Conservation (phyloP, 306 rosid species). For the Crataegus laevigata region DNA sequence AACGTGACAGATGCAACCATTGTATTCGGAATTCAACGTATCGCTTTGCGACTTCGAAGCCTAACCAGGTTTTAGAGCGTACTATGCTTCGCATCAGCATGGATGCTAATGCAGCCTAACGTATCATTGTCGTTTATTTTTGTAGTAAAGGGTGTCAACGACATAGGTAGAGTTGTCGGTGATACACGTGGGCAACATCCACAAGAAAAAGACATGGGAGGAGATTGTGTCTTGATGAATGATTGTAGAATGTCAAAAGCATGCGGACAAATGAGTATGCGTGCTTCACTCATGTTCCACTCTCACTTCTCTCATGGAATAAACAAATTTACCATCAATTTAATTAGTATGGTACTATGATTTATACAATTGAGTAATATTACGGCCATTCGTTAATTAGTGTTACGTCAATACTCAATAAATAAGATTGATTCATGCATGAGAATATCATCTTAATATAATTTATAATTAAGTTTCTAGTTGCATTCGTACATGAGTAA, state of each 20-base stretch:
- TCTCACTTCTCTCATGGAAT: neutral
- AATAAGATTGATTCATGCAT: too few species aligned
- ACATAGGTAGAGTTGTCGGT: slow-evolving; percentile 35
- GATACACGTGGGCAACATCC: slow-evolving; percentile 47
- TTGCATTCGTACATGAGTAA: too few species aligned
- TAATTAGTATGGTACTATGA: neutral
- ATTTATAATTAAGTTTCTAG: too few species aligned
- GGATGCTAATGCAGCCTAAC: neutral
- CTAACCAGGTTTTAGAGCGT: neutral
- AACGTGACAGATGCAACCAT: slow-evolving; percentile 6
- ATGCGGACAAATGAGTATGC: slow-evolving; percentile 47
- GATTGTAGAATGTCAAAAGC: slow-evolving; percentile 43
- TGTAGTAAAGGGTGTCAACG: neutral
- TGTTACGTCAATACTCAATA: too few species aligned
- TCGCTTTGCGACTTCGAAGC: neutral
- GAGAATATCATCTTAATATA: too few species aligned
- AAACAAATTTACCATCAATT: too few species aligned
- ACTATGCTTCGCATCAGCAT: neutral
- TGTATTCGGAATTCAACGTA: neutral
- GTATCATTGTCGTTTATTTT: neutral
- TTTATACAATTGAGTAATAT: too few species aligned
- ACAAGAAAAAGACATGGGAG: slow-evolving; percentile 37
- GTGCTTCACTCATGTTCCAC: slow-evolving; percentile 16
- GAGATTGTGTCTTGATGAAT: slow-evolving; percentile 40
- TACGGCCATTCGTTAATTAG: too few species aligned